Evolutionary conservation across 768 basidiomycete genomes (phyloP).

Genomic region (Tricholoma hemisulphureum): DNA sequence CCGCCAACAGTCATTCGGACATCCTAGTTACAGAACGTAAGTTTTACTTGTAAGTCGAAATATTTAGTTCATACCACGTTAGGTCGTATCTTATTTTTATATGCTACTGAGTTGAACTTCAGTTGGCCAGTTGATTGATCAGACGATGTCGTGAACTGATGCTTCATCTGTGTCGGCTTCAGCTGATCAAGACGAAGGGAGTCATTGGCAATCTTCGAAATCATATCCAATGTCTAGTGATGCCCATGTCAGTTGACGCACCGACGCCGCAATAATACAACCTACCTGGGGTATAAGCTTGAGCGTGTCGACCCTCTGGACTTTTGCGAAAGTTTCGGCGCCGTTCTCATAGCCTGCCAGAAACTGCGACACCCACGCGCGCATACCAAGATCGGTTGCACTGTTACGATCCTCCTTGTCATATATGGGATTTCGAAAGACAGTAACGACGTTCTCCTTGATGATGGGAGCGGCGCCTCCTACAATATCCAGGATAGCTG

Average conservation of each 20-base stretch:
- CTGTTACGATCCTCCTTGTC: conserved; percentile 30
- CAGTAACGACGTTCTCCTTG: conserved; percentile 33
- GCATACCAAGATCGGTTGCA: conserved; percentile 36
- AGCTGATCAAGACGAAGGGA: conserved; percentile 44
- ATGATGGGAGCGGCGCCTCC: conserved; percentile 37
- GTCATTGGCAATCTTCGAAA: conserved; percentile 47
- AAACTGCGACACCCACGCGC: conserved; percentile 53
- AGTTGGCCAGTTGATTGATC: conserved; percentile 22
- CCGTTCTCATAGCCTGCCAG: conserved; percentile 42
- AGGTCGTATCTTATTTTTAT: conserved; percentile 32
- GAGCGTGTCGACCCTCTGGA: conserved; percentile 43
- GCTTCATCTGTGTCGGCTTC: conserved; percentile 45
- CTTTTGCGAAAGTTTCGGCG: conserved; percentile 40
- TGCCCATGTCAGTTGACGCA: background rate
- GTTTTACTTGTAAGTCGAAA: background rate
- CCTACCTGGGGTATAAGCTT: conserved; percentile 36
- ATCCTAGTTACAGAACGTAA: conserved; percentile 16
- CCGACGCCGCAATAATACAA: background rate
- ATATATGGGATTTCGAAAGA: conserved; percentile 39
- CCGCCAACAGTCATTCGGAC: conserved; percentile 29
- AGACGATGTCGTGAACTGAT: conserved; percentile 34
- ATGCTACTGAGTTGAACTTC: conserved; percentile 36
- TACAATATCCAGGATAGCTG: conserved; percentile 40
- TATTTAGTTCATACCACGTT: conserved; percentile 35
- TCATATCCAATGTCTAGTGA: conserved; percentile 34